Evolutionary conservation across 495 filamentous ascomycete species (phyloP).

Genomic region (Aspergillus carlsbadensis): DNA sequence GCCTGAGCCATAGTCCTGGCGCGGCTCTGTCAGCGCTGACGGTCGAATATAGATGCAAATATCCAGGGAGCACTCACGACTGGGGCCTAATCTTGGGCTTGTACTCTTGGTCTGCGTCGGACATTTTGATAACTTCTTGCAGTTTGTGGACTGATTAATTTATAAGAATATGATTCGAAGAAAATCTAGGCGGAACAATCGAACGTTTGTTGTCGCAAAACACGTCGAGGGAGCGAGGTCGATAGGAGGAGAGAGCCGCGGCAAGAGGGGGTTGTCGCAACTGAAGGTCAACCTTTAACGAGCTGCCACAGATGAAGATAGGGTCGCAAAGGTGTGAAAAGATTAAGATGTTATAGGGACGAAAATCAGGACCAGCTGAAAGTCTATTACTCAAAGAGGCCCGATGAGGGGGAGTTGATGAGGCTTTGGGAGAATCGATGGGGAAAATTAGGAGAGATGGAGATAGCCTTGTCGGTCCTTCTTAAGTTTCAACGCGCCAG

Average conservation of each 20-base stretch:
- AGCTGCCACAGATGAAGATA: background rate
- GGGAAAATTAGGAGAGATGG: slow-evolving; percentile 9
- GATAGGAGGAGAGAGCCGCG: background rate
- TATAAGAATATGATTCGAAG: slow-evolving; percentile 5
- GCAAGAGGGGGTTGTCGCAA: background rate
- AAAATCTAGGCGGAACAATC: background rate
- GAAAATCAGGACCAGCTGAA: slow-evolving; percentile 28
- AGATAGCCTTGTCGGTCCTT: slow-evolving; percentile 11
- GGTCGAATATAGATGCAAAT: background rate
- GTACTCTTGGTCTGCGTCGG: slow-evolving; percentile 71
- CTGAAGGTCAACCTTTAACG: background rate
- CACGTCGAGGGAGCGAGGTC: background rate
- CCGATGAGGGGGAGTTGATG: slow-evolving; percentile 1
- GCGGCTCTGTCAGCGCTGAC: slow-evolving; percentile 27
- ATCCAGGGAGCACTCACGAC: slow-evolving; percentile 61
- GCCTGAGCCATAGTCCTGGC: slow-evolving; percentile 79
- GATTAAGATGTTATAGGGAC: slow-evolving; percentile 11
- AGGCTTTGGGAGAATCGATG: slow-evolving; percentile 7
- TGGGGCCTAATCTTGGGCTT: slow-evolving; percentile 76
- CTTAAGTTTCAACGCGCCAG: slow-evolving; percentile 6
- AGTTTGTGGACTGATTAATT: slow-evolving; percentile 3
- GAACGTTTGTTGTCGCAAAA: background rate
- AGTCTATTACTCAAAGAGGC: slow-evolving; percentile 12
- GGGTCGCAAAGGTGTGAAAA: slow-evolving; percentile 8
- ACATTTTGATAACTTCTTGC: slow-evolving; percentile 36